Evolutionary conservation across 768 basidiomycete genomes (phyloP), one percentile per base, ranked within the genome.

Genomic region (Tulasnella sp.): DNA sequence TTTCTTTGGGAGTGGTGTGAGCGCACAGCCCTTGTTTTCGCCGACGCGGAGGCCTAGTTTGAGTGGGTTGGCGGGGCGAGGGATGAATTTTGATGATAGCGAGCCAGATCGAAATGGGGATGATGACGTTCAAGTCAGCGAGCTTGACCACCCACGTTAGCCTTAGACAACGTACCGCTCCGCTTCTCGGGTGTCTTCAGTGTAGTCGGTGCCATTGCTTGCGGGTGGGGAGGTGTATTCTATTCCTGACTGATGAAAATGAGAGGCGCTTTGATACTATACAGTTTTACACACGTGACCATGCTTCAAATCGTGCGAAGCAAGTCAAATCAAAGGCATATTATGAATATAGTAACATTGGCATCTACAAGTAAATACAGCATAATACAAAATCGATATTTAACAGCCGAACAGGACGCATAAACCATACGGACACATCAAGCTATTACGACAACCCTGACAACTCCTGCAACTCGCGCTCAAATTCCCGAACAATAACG

Each of bases 1-100:
- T 51, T 73, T 73, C 75, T 86, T 84, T 67, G 82, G 74, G 70
- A 97, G 83, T 67, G 84, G 70, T 51, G 92, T 92, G 29, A 92
- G 92, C 64, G 87, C 84, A 75, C 84, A 84, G 68, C 93, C 93
- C 67, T 84, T 82, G 79, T 92, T 93, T 66, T 76, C 75, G 68
- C 93, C 93, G 72, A 75, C 75, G 69, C 89, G 86, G 69, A 90
- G 72, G 75, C 93, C 92, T 96, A 53, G 38, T 2, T n/a, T 44
- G 12, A 38, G 7, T 15, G 41, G 10, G 22, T 7, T 38, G 5
- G 34, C 5, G 7, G 34, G 34, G 15, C 34, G 34, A 38, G 34
- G 34, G 34, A n/a, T 38, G 34, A 38, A 38, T 38, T 38, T 38
- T 38, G 34, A 38, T 38, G 34, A 38, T 38, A 15, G 15, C 34